Evolutionary conservation across 371 early-diverging fungal species (phyloP), one percentile per base, ranked within the genome.

Genomic region (Amoeboaphelidium protococcarum): DNA sequence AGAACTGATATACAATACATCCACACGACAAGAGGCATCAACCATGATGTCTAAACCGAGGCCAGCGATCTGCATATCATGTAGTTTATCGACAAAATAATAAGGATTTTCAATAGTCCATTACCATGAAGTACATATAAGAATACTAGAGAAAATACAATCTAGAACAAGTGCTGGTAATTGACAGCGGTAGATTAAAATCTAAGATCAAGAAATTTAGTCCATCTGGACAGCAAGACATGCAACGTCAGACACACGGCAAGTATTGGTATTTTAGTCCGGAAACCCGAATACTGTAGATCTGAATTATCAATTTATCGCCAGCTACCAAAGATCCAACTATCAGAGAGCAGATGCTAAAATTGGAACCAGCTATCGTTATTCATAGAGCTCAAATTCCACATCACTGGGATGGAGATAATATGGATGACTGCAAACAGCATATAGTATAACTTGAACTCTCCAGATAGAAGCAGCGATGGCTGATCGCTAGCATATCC

Each of bases 361-460:
- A 84, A 90, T 78, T 80, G 73, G 55, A 69, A 54, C 13, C 42
- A 40, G n/a, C 10, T 54, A 50, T 19, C 25, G 48, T 23, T 21
- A 40, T 37, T 23, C 2, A 49, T 40, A 24, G 50, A 49, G 40
- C 13, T 1, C 21, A 81, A 81, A 47, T 66, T 88, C 47, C 80
- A 90, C 62, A 91, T 94, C 62, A 74, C 90, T 42, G 90, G 91
- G 54, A 92, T 91, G 64, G 92, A 91, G 62, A 89, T 89, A 42
- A 86, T 90, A 41, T 66, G 78, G 44, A 61, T 90, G 41, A 76
- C 84, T 51, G 89, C 91, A 50, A 58, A 91, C 23, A 78, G 70
- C 22, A 72, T 78, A 0, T 72, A 76, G 12, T 71, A 73, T 23
- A 71, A 79, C 1, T 67, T 78, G 19, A 72, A 73, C 40, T 83